Conservation (phyloP, 2,329 filamentous ascomycete species). For the Emergomyces orientalis region DNA sequence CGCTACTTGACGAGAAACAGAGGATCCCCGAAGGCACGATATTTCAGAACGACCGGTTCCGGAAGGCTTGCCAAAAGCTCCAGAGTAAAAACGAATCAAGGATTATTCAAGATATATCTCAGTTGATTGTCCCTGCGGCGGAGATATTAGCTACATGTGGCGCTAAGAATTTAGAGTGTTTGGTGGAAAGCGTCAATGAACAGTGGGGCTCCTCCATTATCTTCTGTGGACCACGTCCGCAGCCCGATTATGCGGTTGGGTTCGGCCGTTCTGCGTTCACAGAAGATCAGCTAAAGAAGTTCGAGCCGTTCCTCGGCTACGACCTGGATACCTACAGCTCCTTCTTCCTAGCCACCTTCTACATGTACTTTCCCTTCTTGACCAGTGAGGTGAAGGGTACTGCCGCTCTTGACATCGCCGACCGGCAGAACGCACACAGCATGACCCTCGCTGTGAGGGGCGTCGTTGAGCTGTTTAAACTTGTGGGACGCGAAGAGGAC, state of each 20-base stretch:
- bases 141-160: too few relatives aligned
- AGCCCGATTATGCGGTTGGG: conserved; percentile 32
- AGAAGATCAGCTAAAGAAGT: conserved; percentile 21
- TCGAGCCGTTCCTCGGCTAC: too few relatives aligned
- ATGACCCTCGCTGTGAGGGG: conserved; percentile 30
- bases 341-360: too few relatives aligned
- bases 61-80: too few relatives aligned
- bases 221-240: conserved; percentile 23
- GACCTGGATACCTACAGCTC: too few relatives aligned
- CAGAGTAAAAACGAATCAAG: too few relatives aligned
- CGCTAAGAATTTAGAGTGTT: too few relatives aligned
- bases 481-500: too few relatives aligned
- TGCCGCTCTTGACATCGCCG: conserved; percentile 21
- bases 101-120: too few relatives aligned
- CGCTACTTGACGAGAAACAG: background rate
- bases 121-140: too few relatives aligned
- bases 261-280: conserved; percentile 29
- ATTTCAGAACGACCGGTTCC: conserved; percentile 27
- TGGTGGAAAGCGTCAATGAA: conserved; percentile 38
- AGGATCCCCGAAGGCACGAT: conserved; percentile 17
- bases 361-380: too few relatives aligned
- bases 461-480: too few relatives aligned
- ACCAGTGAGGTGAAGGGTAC: conserved; percentile 20
- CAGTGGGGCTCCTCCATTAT: conserved; percentile 35
- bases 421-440: conserved; percentile 25